Percentiles rank a stretch among this genome's conserved stretches.
Evolutionary conservation across 805 yeast genomes (phyloP).

Genomic region (Hanseniaspora jakobsenii): DNA sequence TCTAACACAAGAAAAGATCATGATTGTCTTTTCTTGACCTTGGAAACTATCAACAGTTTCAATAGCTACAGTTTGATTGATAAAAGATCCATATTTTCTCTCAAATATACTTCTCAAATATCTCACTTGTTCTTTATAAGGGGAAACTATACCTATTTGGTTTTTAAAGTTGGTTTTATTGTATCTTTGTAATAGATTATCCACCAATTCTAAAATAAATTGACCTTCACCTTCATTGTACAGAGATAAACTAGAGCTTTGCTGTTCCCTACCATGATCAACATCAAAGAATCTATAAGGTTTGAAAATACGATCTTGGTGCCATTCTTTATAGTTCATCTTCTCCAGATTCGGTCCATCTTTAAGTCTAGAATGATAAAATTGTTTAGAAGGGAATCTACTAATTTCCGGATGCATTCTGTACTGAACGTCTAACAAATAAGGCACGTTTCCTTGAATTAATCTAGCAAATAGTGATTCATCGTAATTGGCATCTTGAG

Average conservation of each 20-base stretch:
- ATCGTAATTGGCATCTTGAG: conserved; percentile 74
- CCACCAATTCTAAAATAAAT: conserved; percentile 57
- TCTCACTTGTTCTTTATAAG: conserved; percentile 78
- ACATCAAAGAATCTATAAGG: conserved; percentile 76
- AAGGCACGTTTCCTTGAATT: conserved; percentile 66
- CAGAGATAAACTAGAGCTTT: conserved; percentile 53
- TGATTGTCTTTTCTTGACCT: conserved; percentile 93
- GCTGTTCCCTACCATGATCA: conserved; percentile 50
- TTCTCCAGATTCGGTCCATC: conserved; percentile 69
- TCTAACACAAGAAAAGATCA: conserved; percentile 89
- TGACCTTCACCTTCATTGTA: conserved; percentile 60
- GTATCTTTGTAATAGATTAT: conserved; percentile 37
- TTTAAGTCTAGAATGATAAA: conserved; percentile 56
- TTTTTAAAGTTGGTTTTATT: conserved; percentile 48
- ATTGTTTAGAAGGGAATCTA: conserved; percentile 70
- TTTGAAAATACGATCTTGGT: conserved; percentile 38
- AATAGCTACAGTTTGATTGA: conserved; percentile 62
- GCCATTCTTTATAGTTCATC: conserved; percentile 65
- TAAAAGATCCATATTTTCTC: conserved; percentile 47
- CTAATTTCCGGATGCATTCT: conserved; percentile 96
- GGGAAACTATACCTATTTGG: conserved; percentile 81
- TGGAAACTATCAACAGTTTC: conserved; percentile 97
- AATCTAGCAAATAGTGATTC: conserved; percentile 83
- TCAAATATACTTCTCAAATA: conserved; percentile 46
- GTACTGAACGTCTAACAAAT: conserved; percentile 81